Evolutionary conservation across 2,329 filamentous ascomycete species (phyloP), one percentile per base, ranked within the genome.

Genomic region (Alternaria ventricosa): DNA sequence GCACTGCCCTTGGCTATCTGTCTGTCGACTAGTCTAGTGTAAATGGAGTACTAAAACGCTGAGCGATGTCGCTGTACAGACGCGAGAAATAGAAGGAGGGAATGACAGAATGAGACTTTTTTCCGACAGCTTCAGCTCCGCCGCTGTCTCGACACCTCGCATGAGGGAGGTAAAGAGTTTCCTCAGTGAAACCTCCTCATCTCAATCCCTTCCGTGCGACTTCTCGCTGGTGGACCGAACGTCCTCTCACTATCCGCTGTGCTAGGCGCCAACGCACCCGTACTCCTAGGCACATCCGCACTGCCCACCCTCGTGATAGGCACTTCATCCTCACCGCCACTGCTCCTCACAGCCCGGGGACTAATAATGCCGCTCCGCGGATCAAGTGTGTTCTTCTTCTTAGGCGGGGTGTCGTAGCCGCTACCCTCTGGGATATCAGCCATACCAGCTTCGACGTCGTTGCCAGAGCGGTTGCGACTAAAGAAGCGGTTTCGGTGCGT

Each of bases 401-500:
- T 36, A 1, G 70, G 68, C 12, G 70, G 65, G 20, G 67, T 69
- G 3, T 72, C 70, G 44, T 63, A 63, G 1, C 55, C 60, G 3
- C 15, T 9, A 2, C 57, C 65, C 49, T 85, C 83, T 0, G 82
- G 82, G 25, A 85, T 84, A 61, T 82, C 81, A 10, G 79, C 83
- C 65, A 84, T 82, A 57, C 83, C 84, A 68, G 81, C 79, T 60
- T 85, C 69, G 63, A 85, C 81, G 4, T 63, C 60, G 9, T 82
- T 77, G 30, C 72, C 76, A 11, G 70, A 62, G 11, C 68, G 71
- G 45, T 63, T 63, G n/a, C 87, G 84, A 36, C 84, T 80, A 77
- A 91, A 88, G 80, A 91, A 90, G 3, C 88, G 84, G 66, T 89
- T 89, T 7, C 86, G 84, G 61, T 88, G 87, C 6, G 83, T 80